Evolutionary conservation across 2,329 filamentous ascomycete genomes (phyloP).

Genomic region (Beauveria sp.): DNA sequence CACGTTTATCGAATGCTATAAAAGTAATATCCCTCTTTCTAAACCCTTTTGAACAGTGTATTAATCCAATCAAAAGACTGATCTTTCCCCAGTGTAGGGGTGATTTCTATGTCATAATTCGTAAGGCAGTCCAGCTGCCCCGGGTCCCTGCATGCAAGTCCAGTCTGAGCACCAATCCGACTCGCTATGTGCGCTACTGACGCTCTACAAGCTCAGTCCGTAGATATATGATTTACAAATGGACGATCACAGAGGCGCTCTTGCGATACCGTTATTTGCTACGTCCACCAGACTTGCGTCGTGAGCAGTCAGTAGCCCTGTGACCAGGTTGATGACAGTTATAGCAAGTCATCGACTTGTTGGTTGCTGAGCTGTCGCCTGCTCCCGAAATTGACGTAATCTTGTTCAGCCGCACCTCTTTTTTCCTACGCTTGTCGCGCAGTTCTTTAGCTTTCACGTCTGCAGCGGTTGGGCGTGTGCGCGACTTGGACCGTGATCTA

Average conservation of each 20-base stretch:
- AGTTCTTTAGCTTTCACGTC: constrained; percentile 36
- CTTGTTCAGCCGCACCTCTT: constrained; percentile 58
- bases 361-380: constrained; percentile 20
- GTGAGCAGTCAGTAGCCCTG: constrained; percentile 48
- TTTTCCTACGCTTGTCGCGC: constrained; percentile 53
- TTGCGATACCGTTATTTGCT: background rate
- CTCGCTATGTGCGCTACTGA: background rate
- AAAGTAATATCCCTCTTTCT: background rate
- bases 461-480: constrained; percentile 19
- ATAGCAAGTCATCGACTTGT: constrained; percentile 41
- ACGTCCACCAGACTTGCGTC: constrained; percentile 14
- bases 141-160: background rate
- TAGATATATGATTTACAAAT: background rate
- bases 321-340: constrained; percentile 57
- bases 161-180: background rate
- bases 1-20: background rate
- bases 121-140: background rate
- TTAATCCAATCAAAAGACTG: background rate
- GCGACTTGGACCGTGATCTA: constrained; percentile 28
- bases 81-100: background rate
- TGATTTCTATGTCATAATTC: background rate
- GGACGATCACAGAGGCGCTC: background rate
- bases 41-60: background rate
- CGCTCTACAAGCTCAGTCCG: background rate
- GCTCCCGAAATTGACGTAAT: constrained; percentile 52